Conservation (phyloP, 2,329 filamentous ascomycete species). For the Trichoderma gracile region DNA sequence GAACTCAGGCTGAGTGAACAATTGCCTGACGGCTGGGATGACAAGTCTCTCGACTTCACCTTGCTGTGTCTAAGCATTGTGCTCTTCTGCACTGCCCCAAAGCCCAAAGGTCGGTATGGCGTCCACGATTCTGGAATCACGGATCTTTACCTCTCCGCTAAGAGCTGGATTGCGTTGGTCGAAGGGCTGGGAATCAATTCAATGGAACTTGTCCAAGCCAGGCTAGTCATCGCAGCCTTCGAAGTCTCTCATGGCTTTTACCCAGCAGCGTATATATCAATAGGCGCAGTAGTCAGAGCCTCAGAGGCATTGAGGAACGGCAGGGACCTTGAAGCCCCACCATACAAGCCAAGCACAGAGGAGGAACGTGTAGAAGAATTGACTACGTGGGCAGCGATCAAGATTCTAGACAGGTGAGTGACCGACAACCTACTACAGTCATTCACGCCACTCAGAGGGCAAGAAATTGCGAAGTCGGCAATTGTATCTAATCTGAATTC, state of each 20-base stretch:
- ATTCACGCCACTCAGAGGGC: neutral
- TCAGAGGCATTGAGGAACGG: neutral
- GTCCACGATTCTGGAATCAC: neutral
- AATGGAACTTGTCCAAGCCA: neutral
- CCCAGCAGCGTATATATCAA: conserved; percentile 7
- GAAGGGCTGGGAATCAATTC: conserved; percentile 2
- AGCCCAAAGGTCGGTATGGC: neutral
- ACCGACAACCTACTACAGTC: no score
- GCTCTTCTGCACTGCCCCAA: neutral
- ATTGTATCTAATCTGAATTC: neutral
- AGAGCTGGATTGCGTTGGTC: conserved; percentile 1
- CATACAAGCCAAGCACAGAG: neutral
- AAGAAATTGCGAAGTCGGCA: no score
- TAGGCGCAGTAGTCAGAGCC: neutral
- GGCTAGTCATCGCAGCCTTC: neutral
- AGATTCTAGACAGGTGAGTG: conserved; percentile 1
- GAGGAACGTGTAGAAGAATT: neutral
- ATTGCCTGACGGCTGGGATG: neutral
- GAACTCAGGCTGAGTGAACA: neutral
- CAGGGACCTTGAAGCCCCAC: neutral
- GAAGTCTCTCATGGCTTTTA: conserved; percentile 2
- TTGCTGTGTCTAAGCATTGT: neutral
- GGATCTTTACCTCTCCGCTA: neutral
- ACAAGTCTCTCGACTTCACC: neutral
- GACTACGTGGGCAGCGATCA: conserved; percentile 1